Percentiles rank a stretch among this genome's conserved stretches.
Evolutionary conservation across 1,284 basidiomycete genomes (phyloP).

Genomic region (Ganoderma lingzhi): DNA sequence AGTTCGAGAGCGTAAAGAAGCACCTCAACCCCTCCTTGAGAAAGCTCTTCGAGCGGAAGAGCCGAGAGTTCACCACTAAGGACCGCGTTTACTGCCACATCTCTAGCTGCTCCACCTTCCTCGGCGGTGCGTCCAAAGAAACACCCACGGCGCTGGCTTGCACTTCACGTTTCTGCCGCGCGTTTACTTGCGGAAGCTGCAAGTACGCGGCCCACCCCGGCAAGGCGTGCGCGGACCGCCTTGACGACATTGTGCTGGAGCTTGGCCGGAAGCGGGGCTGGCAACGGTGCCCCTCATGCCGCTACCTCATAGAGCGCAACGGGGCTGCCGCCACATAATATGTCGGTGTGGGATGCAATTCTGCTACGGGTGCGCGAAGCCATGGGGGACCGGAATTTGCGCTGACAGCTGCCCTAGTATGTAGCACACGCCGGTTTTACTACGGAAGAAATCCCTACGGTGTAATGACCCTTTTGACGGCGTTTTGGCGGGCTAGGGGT

Average conservation of each 20-base stretch:
- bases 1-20: constrained; percentile 20
- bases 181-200: constrained; percentile 29
- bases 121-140: constrained; percentile 13
- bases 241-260: constrained; percentile 25
- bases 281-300: constrained; percentile 35
- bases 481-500: no score
- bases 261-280: constrained; percentile 30
- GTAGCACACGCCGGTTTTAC: neutral
- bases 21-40: constrained; percentile 17
- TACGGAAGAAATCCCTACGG: neutral
- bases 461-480: no score
- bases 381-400: constrained; percentile 35
- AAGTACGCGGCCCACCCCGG: constrained; percentile 29
- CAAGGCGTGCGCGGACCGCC: constrained; percentile 14
- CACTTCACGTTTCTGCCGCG: constrained; percentile 12
- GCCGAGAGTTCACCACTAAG: constrained; percentile 23
- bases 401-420: constrained; percentile 16
- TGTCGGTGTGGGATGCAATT: constrained; percentile 35
- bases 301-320: constrained; percentile 32
- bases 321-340: constrained; percentile 36
- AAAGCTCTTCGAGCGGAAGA: constrained; percentile 15
- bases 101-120: constrained; percentile 29
- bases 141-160: neutral
- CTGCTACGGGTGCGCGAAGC: constrained; percentile 35
- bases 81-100: constrained; percentile 33